Evolutionary conservation across 768 basidiomycete species (phyloP).

Genomic region (Boletus bicolor): DNA sequence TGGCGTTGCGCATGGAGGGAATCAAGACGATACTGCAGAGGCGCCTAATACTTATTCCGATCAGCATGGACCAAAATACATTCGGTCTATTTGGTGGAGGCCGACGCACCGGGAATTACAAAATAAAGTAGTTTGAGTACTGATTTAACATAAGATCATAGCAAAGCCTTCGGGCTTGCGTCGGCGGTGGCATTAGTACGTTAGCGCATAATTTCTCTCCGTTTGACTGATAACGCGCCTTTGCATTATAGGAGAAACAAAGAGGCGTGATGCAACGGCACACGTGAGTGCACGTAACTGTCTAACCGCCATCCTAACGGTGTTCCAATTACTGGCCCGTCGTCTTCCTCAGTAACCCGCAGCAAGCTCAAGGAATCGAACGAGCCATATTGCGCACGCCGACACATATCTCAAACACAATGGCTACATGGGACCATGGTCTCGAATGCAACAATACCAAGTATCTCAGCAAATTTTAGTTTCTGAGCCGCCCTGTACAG

Average conservation of each 20-base stretch:
- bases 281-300: neutral
- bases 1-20: constrained; percentile 8
- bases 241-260: too few species aligned
- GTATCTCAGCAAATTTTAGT: neutral
- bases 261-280: too few species aligned
- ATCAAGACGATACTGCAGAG: neutral
- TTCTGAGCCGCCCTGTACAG: neutral
- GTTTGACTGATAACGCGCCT: too few species aligned
- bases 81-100: constrained; percentile 1
- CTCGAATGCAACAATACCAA: neutral
- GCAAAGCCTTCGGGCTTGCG: too few species aligned
- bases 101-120: too few species aligned
- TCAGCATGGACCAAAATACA: constrained; percentile 1
- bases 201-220: too few species aligned
- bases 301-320: neutral
- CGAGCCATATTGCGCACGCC: neutral
- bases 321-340: neutral
- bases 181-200: too few species aligned
- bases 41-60: neutral
- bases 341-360: neutral
- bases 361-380: neutral
- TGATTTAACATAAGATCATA: too few species aligned
- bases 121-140: too few species aligned
- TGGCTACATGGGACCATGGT: too few species aligned
- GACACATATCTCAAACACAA: neutral